Evolutionary conservation across 352 stramenopile species (phyloP).

Genomic region (Plasmopara halstedii): DNA sequence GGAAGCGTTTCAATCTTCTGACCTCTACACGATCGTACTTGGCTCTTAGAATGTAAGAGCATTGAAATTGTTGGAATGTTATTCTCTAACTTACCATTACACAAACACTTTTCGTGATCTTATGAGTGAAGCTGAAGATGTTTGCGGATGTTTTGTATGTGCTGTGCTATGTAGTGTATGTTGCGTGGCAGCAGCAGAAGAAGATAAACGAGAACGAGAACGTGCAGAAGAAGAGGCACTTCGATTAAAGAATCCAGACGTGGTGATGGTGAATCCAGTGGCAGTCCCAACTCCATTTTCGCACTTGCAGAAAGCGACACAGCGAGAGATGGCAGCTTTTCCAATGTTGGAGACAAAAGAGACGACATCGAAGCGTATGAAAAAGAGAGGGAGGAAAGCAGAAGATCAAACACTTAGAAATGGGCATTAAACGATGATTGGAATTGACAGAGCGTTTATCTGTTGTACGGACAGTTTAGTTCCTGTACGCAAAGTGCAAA

Average conservation of each 20-base stretch:
- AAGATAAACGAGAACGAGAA: conserved; percentile 76
- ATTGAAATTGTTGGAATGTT: no score
- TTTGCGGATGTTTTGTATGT: conserved; percentile 70
- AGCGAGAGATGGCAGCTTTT: neutral
- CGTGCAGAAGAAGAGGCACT: conserved; percentile 29
- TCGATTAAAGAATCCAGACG: conserved; percentile 36
- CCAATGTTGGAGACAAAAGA: conserved; percentile 5
- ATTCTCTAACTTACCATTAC: conserved; percentile 13
- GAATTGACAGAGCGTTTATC: no score
- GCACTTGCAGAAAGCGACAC: conserved; percentile 15
- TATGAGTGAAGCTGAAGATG: conserved; percentile 74
- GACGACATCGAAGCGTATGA: conserved; percentile 12
- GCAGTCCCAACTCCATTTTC: conserved; percentile 38
- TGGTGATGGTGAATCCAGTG: conserved; percentile 63
- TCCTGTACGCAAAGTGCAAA: no score
- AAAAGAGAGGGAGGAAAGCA: conserved; percentile 6
- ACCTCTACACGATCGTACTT: no score
- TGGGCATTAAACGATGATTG: no score
- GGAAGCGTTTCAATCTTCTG: no score
- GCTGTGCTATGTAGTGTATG: conserved; percentile 65
- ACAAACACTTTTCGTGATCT: neutral
- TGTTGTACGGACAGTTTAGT: no score
- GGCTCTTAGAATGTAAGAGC: no score
- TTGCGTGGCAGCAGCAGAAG: conserved; percentile 66
- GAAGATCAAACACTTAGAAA: neutral